Evolutionary conservation across 306 rosid species (phyloP), one percentile per base, ranked within the genome.

Genomic region (Vigna angularis): DNA sequence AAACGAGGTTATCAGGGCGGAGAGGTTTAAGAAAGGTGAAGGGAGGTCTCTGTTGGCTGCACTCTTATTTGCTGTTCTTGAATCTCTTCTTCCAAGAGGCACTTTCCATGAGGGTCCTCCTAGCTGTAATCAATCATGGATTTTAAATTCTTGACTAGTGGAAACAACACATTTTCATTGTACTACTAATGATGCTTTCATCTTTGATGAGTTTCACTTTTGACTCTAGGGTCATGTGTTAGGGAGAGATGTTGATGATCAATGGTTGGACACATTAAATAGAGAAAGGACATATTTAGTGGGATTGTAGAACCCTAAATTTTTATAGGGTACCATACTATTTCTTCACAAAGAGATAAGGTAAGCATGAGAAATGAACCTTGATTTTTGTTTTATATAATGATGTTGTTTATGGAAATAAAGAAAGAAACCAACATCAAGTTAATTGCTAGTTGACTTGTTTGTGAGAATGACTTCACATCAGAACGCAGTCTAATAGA

Each of bases 21-120:
- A 0, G 3, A 94, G 91, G 80, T 77, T 57, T 0, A 89, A 82
- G 69, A 11, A 55, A 0, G 95, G 97, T 1, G 82, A 55, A 0
- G 98, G 97, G 32, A 92, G 86, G 12, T 90, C 76, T 76, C 0
- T 83, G 82, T 90, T 90, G 26, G 98, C 89, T 7, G 36, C 87
- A 32, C 80, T 87, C 30, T 87, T 89, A 82, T 90, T 94, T 20
- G 97, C 97, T 5, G 92, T 94, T 62, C 86, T 89, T 66, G 98
- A 85, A 45, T 92, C 98, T 76, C 91, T 88, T 49, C 97, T 78
- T 11, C 97, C 97, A 0, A 92, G 86, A 0, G 87, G 83, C 0
- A 92, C 95, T 6, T 18, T 7, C 97, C 97, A 92, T 28, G 86
- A 22, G 13, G 95, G 90, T 40, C 98, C 98, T 84, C 95, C 92